phyloP scores from a whole-genome alignment of 1,284 basidiomycete species.

The Apiotrichum brassicae region DNA sequence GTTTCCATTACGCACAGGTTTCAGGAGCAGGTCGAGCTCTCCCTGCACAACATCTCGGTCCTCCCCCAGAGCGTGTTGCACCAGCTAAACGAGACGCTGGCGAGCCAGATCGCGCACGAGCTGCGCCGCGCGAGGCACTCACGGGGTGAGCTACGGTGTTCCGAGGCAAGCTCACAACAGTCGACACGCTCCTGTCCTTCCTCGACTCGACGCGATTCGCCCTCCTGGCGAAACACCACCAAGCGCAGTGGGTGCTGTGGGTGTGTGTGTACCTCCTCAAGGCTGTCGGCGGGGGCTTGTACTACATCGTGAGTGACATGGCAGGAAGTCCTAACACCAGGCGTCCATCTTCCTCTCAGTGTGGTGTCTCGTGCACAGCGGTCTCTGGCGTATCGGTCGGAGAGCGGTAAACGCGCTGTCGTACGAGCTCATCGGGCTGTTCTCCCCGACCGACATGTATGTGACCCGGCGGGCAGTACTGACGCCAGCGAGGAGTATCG shows the following conservation, averaged over 20 bases:
- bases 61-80: too few relatives aligned
- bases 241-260: not conserved
- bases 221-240: too few relatives aligned
- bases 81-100: too few relatives aligned
- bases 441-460: not conserved
- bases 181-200: too few relatives aligned
- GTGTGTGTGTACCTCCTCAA: not conserved
- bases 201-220: too few relatives aligned
- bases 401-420: not conserved
- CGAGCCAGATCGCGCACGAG: too few relatives aligned
- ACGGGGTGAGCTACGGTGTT: too few relatives aligned
- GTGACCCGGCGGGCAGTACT: too few relatives aligned
- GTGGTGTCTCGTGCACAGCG: constrained; percentile 1
- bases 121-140: too few relatives aligned
- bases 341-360: not conserved
- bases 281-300: not conserved
- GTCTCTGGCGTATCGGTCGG: not conserved
- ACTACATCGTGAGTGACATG: not conserved
- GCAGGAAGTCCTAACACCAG: not conserved
- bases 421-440: not conserved
- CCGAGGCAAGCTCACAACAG: not conserved
- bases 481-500: not conserved
- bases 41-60: too few relatives aligned
- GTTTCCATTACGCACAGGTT: too few relatives aligned
- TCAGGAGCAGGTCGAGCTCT: too few relatives aligned